Conservation (phyloP, 805 yeast species). For the Saccharomyces eubayanus region DNA sequence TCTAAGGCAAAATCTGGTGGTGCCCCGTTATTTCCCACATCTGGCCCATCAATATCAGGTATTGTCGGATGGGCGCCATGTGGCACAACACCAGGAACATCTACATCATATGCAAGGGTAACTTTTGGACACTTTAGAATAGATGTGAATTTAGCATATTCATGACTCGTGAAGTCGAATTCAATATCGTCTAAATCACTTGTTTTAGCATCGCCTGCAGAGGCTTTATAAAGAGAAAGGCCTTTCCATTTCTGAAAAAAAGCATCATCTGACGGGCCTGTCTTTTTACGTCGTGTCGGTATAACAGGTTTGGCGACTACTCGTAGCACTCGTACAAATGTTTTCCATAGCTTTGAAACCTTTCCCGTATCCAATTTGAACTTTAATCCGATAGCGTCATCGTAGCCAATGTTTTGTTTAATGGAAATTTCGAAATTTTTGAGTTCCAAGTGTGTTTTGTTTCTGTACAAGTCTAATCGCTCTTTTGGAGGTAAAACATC, state of each 20-base stretch:
- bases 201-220: conserved; percentile 33
- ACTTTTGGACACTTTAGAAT: conserved; percentile 54
- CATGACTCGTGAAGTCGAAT: conserved; percentile 38
- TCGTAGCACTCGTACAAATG: conserved; percentile 10
- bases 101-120: conserved; percentile 56
- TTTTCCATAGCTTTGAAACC: conserved; percentile 19
- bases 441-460: conserved; percentile 37
- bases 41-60: conserved; percentile 37
- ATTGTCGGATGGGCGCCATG: conserved; percentile 27
- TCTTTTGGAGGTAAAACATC: conserved; percentile 46
- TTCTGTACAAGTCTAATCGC: conserved; percentile 49
- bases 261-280: conserved; percentile 7
- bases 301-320: conserved; percentile 6
- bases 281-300: conserved; percentile 1
- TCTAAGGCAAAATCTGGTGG: conserved; percentile 58
- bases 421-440: conserved; percentile 50
- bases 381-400: conserved; percentile 28
- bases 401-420: conserved; percentile 64
- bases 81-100: conserved; percentile 61
- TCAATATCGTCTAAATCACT: conserved; percentile 27
- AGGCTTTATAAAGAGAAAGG: conserved; percentile 48
- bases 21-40: conserved; percentile 49
- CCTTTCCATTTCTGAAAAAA: conserved; percentile 61
- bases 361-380: conserved; percentile 13
- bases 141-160: conserved; percentile 75